Base-by-base conservation (phyloP, 805 yeast genomes). In the Wickerhamomyces canadensis region DNA sequence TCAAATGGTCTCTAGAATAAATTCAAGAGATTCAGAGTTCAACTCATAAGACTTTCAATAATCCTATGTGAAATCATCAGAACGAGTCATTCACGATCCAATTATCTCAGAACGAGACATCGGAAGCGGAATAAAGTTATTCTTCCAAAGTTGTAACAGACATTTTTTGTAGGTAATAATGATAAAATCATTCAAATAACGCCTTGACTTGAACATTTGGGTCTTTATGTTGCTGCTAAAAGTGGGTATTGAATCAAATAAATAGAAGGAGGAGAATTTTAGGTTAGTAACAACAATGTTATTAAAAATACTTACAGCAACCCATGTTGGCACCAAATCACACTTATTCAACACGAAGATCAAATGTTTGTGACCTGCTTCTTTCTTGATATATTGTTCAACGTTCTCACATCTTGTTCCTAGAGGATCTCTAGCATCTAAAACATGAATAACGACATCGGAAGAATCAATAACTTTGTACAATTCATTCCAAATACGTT, bases 111-210 rank as follows among this genome's bases (percentile, higher is more conserved):
- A 71, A 70, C 78, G 80, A 63, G 60, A 50, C 38, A 45, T 43
- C 55, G 55, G 68, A 65, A 59, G 65, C 76, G 79, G 81, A 73
- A 67, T 59, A 66, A 64, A 62, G 67, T 85, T 75, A 51, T 60
- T 89, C 79, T 89, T 73, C 97, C 97, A 89, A 84, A 78, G 94
- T 80, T 77, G 91, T 91, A 89, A 91, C 97, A 89, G 97, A 83
- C 83, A 68, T 65, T 68, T 67, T 68, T 70, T 74, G 76, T 72
- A 67, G 60, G 52, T 38, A 44, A 34, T 35, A 48, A 49, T 44
- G 25, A 30, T 36, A 36, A 42, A 44, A 41, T 44, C 37, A 49
- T 57, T 57, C 40, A 44, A 57, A 58, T 70, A 64, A 64, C 60
- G 71, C 67, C 93, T 88, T 83, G 93, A 83, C 93, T 71, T 77